Evolutionary conservation across 495 filamentous ascomycete genomes (phyloP), one percentile per base, ranked within the genome.

Genomic region (Aspergillus saccharolyticus): DNA sequence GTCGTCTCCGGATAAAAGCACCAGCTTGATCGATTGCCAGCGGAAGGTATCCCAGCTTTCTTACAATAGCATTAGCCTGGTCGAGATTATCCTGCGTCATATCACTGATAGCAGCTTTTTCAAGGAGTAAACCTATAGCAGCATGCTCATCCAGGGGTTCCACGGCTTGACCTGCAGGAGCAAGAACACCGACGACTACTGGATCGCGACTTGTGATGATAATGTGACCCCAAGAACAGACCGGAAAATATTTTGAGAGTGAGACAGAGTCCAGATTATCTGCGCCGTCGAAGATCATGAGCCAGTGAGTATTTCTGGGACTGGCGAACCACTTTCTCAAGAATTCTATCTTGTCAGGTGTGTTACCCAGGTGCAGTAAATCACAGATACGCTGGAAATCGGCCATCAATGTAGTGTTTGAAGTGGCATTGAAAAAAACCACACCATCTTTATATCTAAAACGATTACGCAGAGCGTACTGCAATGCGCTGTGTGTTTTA

Each of bases 171-270:
- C 45, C 45, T 19, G 10, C 22, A 19, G 19, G 10, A 22, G 45
- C 45, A 20, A 48, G 19, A 17, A 19, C 22, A 14, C 45, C 45
- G 17, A 48, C 22, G 18, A 18, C 45, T n/a, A 22, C 17, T 22
- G 19, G 45, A 22, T 48, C 45, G 17, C 45, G 45, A 19, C 45
- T 48, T 19, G 45, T 48, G 45, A 48, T 48, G 22, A 48, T 48
- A n/a, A 48, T 48, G 45, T 48, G 45, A 22, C 45, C 45, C 45
- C 45, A 48, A 22, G 19, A 20, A 12, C 19, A 19, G 10, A 22
- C 45, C 22, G 45, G 45, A 19, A 48, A 48, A 19, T 48, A 48
- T 7, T 48, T 48, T 19, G 19, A 22, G 9, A 48, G 12, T 15
- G 45, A 22, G 10, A 48, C 45, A 16, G 45, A 19, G 22, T 48